phyloP scores from a whole-genome alignment of 1,284 basidiomycete species.

The Boletus semigastroideus region DNA sequence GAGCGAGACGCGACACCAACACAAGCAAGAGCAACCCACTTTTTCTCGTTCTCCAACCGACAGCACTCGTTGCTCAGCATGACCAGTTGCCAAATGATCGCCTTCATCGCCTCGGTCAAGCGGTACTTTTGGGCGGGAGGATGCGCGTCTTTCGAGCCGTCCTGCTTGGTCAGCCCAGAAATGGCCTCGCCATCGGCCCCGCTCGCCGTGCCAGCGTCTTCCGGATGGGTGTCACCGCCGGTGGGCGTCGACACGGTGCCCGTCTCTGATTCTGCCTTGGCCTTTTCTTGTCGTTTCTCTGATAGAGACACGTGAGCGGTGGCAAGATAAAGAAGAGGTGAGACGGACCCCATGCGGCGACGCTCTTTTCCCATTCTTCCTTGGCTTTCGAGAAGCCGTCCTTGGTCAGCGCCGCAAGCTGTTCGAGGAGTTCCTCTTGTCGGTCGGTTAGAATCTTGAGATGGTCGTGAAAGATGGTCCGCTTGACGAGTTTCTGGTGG shows the following conservation, averaged over 20 bases:
- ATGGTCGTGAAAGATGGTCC: slow-evolving; percentile 73
- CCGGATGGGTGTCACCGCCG: slow-evolving; percentile 40
- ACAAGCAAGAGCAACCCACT: slow-evolving; percentile 46
- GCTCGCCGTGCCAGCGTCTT: slow-evolving; percentile 35
- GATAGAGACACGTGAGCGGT: neutral
- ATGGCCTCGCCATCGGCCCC: slow-evolving; percentile 32
- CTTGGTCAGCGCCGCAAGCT: slow-evolving; percentile 56
- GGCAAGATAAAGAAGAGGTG: neutral
- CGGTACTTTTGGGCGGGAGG: slow-evolving; percentile 71
- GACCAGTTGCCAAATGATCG: slow-evolving; percentile 75
- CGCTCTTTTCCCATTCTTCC: slow-evolving; percentile 71
- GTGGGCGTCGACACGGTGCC: slow-evolving; percentile 31
- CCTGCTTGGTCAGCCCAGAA: slow-evolving; percentile 30
- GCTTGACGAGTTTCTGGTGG: slow-evolving; percentile 76
- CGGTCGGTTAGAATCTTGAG: slow-evolving; percentile 58
- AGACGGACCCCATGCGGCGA: slow-evolving; percentile 61
- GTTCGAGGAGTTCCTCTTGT: slow-evolving; percentile 61
- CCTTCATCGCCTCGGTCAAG: slow-evolving; percentile 75
- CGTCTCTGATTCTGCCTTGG: slow-evolving; percentile 41
- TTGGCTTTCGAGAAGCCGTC: slow-evolving; percentile 66
- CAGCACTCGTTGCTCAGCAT: slow-evolving; percentile 78
- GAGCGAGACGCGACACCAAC: neutral
- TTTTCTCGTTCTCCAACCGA: slow-evolving; percentile 80
- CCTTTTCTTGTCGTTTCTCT: slow-evolving; percentile 66
- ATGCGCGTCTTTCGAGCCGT: slow-evolving; percentile 45